phyloP scores from a whole-genome alignment of 306 rosid species.

The Cajanus cajan region DNA sequence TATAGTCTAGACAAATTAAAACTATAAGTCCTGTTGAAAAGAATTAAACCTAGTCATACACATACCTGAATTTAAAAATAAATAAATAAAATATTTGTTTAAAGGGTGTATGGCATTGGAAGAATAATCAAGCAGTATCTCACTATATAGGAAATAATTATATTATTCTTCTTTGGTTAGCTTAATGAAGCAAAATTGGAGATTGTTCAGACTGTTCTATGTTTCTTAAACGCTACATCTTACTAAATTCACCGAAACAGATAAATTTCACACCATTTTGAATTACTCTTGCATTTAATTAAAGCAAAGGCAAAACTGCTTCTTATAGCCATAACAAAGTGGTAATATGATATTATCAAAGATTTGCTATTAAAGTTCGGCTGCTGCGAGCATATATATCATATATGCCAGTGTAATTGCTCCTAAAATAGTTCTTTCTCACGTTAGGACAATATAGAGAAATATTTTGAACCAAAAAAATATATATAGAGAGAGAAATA shows the following conservation, averaged over 20 bases:
- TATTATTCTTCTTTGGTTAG: neutral
- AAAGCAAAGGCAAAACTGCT: neutral
- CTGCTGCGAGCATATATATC: no score
- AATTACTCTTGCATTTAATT: neutral
- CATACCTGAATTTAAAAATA: neutral
- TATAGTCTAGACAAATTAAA: no score
- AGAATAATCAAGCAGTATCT: neutral
- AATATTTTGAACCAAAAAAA: no score
- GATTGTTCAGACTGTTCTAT: neutral
- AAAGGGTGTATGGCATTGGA: neutral
- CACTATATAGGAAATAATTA: neutral
- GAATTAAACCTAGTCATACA: neutral
- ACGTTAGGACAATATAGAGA: no score
- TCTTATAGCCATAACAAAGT: neutral
- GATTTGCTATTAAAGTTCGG: neutral
- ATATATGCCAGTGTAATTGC: no score
- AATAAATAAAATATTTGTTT: neutral
- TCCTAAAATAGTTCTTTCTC: no score
- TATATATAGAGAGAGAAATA: no score
- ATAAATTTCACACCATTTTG: neutral
- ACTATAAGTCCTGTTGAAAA: neutral
- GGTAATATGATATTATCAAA: neutral
- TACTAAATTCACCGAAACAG: neutral
- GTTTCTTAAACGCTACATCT: neutral
- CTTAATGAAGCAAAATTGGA: neutral